phyloP scores from a whole-genome alignment of 176 grass and related monocot genomes.

The Ampelocalamus luodianensis region DNA sequence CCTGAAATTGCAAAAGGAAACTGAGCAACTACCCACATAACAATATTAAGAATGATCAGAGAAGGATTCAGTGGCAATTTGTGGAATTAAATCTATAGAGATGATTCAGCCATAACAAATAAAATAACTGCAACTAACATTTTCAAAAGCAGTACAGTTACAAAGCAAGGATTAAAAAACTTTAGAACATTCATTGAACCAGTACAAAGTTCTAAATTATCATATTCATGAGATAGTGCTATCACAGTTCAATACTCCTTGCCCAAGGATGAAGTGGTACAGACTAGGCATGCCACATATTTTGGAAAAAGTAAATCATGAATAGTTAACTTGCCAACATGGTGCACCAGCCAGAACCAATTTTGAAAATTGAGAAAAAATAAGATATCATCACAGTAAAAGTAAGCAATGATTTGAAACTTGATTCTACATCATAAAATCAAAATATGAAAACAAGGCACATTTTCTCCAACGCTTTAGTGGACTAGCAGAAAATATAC shows the following conservation, averaged over 20 bases:
- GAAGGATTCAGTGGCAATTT: neutral
- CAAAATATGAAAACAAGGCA: neutral
- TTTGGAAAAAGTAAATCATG: neutral
- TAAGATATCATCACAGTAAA: neutral
- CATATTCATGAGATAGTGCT: neutral
- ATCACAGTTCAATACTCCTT: neutral
- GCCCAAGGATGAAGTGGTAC: neutral
- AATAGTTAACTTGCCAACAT: neutral
- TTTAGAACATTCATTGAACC: neutral
- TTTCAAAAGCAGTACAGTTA: neutral
- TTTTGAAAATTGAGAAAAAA: neutral
- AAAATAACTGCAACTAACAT: constrained; percentile 28
- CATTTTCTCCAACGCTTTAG: neutral
- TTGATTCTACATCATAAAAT: constrained; percentile 2
- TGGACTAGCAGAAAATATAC: neutral
- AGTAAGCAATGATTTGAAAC: neutral
- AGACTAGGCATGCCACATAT: neutral
- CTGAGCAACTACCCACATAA: neutral
- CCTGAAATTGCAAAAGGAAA: constrained; percentile 45
- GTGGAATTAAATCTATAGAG: constrained; percentile 19
- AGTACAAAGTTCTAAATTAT: neutral
- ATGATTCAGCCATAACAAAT: constrained; percentile 8
- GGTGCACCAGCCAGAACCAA: neutral
- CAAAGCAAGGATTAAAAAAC: neutral
- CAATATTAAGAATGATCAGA: neutral